Conservation (phyloP, 306 rosid genomes). For the Lupinus albus region DNA sequence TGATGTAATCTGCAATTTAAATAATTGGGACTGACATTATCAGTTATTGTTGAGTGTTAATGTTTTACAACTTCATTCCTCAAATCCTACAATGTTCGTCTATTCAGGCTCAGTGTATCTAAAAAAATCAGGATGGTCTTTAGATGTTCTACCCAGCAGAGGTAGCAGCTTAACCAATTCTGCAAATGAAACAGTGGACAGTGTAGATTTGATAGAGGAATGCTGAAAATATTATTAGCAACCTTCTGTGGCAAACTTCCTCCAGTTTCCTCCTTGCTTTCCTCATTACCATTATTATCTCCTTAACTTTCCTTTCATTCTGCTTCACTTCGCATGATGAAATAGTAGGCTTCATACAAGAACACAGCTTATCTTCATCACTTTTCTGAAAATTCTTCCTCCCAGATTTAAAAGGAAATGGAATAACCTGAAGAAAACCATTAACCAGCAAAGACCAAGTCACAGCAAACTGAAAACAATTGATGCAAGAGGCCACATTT, state of each 20-base stretch:
- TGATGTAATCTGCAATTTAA: too few species aligned
- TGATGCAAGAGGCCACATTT: constrained; percentile 66
- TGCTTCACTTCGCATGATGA: constrained; percentile 60
- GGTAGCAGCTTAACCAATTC: constrained; percentile 92
- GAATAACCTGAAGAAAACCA: constrained; percentile 78
- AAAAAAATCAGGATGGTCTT: constrained; percentile 97
- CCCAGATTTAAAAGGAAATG: constrained; percentile 71
- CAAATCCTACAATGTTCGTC: too few species aligned
- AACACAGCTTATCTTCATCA: constrained; percentile 58
- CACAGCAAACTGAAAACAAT: constrained; percentile 82
- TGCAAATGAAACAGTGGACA: constrained; percentile 82
- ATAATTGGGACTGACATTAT: too few species aligned
- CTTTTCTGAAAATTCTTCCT: constrained; percentile 70
- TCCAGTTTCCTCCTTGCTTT: constrained; percentile 59
- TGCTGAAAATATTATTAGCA: constrained; percentile 76
- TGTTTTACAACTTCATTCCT: background rate
- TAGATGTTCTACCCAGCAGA: constrained; percentile 70
- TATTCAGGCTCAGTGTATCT: constrained; percentile 91
- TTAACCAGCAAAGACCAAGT: constrained; percentile 77
- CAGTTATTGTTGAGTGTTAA: background rate
- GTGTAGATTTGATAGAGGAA: constrained; percentile 89
- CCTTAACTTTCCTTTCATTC: constrained; percentile 50
- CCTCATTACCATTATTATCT: constrained; percentile 52
- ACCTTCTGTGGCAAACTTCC: constrained; percentile 82
- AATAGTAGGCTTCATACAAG: constrained; percentile 53